Conservation (phyloP, 148 eudicot genomes). For the Arbutus unedo region DNA sequence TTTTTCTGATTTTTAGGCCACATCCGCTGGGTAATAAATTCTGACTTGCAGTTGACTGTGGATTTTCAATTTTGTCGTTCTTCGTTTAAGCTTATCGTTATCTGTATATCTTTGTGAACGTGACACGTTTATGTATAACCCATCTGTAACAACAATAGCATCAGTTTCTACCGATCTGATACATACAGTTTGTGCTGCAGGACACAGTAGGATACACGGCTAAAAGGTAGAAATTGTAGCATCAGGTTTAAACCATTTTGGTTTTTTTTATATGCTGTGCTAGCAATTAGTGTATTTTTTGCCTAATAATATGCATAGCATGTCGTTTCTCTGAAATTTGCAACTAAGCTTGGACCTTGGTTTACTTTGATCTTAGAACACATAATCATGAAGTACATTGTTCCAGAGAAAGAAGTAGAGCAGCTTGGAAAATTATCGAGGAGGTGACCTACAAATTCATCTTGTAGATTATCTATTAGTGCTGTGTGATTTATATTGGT, state of each 20-base stretch:
- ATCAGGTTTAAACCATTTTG: neutral
- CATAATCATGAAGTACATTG: conserved; percentile 69
- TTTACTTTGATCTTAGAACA: conserved; percentile 34
- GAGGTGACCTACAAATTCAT: conserved; percentile 36
- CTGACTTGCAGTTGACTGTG: neutral
- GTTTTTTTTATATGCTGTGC: neutral
- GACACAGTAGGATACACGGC: conserved; percentile 3
- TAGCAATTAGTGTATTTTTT: neutral
- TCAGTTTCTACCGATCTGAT: conserved; percentile 7
- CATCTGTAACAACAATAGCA: neutral
- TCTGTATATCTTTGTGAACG: neutral
- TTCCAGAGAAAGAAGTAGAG: conserved; percentile 86
- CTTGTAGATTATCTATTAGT: conserved; percentile 8
- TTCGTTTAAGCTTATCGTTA: neutral
- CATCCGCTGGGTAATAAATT: neutral
- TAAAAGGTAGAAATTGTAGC: conserved; percentile 12
- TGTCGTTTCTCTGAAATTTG: neutral
- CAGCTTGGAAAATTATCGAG: conserved; percentile 77
- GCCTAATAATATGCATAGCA: neutral
- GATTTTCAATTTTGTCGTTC: neutral
- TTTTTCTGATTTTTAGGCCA: neutral
- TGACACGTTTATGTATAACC: neutral
- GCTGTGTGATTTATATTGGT: neutral
- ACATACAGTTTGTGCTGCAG: neutral
- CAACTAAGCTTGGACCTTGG: neutral